Percentiles rank a stretch among this genome's conserved stretches.
Conservation (phyloP, 116 monocot genomes). For the Papilionanthe hybrid region DNA sequence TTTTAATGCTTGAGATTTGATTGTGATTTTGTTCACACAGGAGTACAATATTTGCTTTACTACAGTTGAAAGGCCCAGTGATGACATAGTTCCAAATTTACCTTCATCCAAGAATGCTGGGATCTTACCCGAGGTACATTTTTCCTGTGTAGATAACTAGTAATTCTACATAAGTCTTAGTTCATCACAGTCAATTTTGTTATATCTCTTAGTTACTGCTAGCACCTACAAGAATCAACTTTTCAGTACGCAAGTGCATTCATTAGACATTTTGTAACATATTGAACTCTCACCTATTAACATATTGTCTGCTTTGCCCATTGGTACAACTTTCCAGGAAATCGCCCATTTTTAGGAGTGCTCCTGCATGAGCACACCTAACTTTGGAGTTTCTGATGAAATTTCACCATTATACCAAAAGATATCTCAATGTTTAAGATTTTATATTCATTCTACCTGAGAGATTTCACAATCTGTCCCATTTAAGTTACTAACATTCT, state of each 20-base stretch:
- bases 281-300: background rate
- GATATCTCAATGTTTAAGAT: no score
- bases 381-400: no score
- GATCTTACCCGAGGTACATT: conserved; percentile 83
- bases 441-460: no score
- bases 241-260: background rate
- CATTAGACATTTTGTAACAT: background rate
- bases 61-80: conserved; percentile 67
- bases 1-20: background rate
- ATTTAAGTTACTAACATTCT: no score
- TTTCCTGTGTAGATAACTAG: background rate
- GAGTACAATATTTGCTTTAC: conserved; percentile 99
- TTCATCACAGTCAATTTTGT: background rate
- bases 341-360: no score
- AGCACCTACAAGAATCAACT: background rate
- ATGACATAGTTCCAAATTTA: conserved; percentile 47
- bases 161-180: background rate
- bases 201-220: background rate
- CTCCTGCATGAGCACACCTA: no score
- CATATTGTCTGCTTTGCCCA: no score
- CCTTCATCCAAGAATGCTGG: conserved; percentile 70
- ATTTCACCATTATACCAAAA: no score
- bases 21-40: conserved; percentile 31
- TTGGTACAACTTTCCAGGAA: no score
- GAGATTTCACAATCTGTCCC: no score